phyloP scores from a whole-genome alignment of 1,284 basidiomycete species.

The Megacollybia platyphylla region DNA sequence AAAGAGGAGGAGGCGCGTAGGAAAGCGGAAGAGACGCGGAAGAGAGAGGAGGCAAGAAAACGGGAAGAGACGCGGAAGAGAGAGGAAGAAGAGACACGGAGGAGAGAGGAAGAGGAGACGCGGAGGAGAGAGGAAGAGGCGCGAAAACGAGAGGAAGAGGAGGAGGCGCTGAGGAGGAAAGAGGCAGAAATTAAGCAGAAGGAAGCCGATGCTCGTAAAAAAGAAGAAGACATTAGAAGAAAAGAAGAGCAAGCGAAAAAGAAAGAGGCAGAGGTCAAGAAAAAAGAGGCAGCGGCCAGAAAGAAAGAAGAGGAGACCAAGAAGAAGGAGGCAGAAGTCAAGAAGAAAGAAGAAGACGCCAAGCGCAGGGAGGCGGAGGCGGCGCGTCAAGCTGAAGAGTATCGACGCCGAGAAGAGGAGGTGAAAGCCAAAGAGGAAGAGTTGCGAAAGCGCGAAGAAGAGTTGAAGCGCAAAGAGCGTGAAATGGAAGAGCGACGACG shows the following conservation, averaged over 20 bases:
- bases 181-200: not conserved
- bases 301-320: not conserved
- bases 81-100: not conserved
- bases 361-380: constrained; percentile 1
- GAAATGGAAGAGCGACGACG: constrained; percentile 4
- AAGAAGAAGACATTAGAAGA: not conserved
- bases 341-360: not conserved
- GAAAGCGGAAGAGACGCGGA: not conserved
- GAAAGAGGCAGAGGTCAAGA: not conserved
- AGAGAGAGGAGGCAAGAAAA: not conserved
- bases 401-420: constrained; percentile 11
- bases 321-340: not conserved
- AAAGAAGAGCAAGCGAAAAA: not conserved
- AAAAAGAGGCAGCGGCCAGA: not conserved
- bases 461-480: constrained; percentile 5
- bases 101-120: constrained; percentile 1
- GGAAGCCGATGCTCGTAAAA: not conserved
- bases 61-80: not conserved
- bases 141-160: not conserved
- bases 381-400: constrained; percentile 9
- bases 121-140: not conserved
- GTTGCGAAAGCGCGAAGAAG: constrained; percentile 9
- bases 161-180: not conserved
- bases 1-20: not conserved
- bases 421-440: constrained; percentile 16